Evolutionary conservation across 495 filamentous ascomycete genomes (phyloP), one percentile per base, ranked within the genome.

Genomic region (Lophium mytilinum): DNA sequence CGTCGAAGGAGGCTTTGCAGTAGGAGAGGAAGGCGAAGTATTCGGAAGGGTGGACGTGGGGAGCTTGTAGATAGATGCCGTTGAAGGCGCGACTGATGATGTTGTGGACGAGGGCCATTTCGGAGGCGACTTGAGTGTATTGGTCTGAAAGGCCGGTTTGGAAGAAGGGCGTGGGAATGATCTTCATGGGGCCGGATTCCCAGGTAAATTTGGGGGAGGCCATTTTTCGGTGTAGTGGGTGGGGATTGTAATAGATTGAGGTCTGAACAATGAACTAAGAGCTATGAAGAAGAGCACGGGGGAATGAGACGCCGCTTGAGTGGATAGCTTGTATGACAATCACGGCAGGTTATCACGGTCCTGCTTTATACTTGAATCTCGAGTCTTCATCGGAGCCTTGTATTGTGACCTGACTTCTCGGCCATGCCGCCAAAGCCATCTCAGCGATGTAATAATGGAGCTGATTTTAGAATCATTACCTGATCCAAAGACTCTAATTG

Each of bases 81-180:
- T 80, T 81, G 14, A 80, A 70, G 12, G 66, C 68, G 42, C 78
- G 76, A 52, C 76, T 62, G 43, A 79, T 69, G 36, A 69, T 59
- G 64, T 80, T 81, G 68, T 79, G 77, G 9, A 73, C 60, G 46
- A 73, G 64, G 3, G 71, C 61, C 68, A 79, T 75, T 21, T 74
- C 68, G 11, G 71, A 69, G 14, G 75, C 77, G 34, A 58, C 51
- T 10, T 54, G 6, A 4, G 55, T 58, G 36, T 50, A 63, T 42
- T 58, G 42, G 43, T 63, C 60, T 9, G 50, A 58, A 15, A 56
- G 33, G 17, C 56, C 56, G 36, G 56, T 52, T 18, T 34, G 30
- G 24, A 21, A 46, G 10, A 45, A 33, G 0, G 61, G 56, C 0
- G 61, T 59, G 1, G 21, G 14, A 21, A 63, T 55, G 35, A 63